Conservation (phyloP, 2,329 filamentous ascomycete genomes). For the Pestalotiopsis sp. region DNA sequence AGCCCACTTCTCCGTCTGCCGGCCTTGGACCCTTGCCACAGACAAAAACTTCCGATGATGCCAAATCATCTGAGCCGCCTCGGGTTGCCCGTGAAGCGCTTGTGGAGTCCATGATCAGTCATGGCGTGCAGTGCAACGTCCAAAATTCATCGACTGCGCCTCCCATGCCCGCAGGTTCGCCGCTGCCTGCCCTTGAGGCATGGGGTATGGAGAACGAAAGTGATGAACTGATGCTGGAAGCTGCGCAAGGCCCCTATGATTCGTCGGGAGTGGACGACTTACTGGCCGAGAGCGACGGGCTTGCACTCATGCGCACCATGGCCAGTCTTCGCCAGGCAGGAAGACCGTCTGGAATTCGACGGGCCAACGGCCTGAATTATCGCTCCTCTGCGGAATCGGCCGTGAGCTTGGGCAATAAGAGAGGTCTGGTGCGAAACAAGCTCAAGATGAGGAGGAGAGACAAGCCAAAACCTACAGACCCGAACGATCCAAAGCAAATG, state of each 20-base stretch:
- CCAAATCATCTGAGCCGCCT: slow-evolving; percentile 20
- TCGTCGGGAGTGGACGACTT: slow-evolving; percentile 26
- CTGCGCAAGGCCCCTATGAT: slow-evolving; percentile 12
- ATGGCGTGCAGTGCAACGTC: slow-evolving; percentile 32
- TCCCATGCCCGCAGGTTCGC: background rate
- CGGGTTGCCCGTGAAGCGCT: slow-evolving; percentile 22
- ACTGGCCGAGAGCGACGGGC: slow-evolving; percentile 21
- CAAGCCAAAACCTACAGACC: background rate
- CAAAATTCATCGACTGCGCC: slow-evolving; percentile 18
- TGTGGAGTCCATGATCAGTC: slow-evolving; percentile 32
- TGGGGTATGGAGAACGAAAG: slow-evolving; percentile 17
- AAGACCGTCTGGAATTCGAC: slow-evolving; percentile 26
- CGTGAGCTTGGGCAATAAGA: slow-evolving; percentile 20
- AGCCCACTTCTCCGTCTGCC: background rate
- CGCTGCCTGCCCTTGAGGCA: background rate
- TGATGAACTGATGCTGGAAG: slow-evolving; percentile 17
- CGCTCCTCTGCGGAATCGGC: slow-evolving; percentile 31
- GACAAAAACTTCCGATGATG: slow-evolving; percentile 19
- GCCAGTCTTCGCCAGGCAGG: slow-evolving; percentile 25
- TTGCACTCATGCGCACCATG: slow-evolving; percentile 19
- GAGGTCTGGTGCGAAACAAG: slow-evolving; percentile 30
- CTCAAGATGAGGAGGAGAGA: slow-evolving; percentile 29
- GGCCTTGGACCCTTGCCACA: background rate
- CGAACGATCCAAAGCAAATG: background rate
- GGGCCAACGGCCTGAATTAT: slow-evolving; percentile 26